Evolutionary conservation across 2,329 filamentous ascomycete genomes (phyloP).

Genomic region (Sporothrix protearum): DNA sequence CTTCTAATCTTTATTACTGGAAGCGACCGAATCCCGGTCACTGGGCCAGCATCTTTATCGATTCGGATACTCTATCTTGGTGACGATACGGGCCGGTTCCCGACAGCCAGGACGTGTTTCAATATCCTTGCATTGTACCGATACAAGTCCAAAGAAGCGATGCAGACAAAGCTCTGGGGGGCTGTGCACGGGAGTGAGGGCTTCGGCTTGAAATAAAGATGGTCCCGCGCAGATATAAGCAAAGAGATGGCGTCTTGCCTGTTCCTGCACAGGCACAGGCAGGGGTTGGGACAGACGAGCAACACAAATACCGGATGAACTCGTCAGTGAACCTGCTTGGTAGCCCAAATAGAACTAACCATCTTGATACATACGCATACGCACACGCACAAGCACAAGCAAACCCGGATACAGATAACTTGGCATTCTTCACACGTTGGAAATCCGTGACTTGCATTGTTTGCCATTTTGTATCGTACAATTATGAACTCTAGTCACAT

Average conservation of each 20-base stretch:
- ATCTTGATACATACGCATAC: background rate
- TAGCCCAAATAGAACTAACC: background rate
- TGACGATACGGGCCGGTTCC: conserved; percentile 69
- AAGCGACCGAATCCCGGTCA: conserved; percentile 84
- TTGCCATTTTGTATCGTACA: conserved; percentile 3
- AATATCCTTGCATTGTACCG: conserved; percentile 76
- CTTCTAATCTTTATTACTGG: conserved; percentile 85
- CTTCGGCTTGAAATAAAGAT: conserved; percentile 72
- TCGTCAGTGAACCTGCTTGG: background rate
- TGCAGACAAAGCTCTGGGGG: conserved; percentile 73
- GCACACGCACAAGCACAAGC: too few relatives aligned
- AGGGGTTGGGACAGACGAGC: background rate
- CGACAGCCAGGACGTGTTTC: conserved; percentile 87
- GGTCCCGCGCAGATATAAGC: background rate
- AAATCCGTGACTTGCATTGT: background rate
- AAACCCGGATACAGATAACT: background rate
- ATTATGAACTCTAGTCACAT: background rate
- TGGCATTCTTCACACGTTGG: background rate
- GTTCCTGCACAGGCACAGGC: too few relatives aligned
- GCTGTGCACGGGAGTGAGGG: conserved; percentile 89
- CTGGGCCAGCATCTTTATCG: conserved; percentile 73
- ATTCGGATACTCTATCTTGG: conserved; percentile 75
- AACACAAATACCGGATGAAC: background rate
- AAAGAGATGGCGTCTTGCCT: background rate
- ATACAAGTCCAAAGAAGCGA: conserved; percentile 61